Conservation (phyloP, 768 basidiomycete genomes). For the Mycena galericulata region DNA sequence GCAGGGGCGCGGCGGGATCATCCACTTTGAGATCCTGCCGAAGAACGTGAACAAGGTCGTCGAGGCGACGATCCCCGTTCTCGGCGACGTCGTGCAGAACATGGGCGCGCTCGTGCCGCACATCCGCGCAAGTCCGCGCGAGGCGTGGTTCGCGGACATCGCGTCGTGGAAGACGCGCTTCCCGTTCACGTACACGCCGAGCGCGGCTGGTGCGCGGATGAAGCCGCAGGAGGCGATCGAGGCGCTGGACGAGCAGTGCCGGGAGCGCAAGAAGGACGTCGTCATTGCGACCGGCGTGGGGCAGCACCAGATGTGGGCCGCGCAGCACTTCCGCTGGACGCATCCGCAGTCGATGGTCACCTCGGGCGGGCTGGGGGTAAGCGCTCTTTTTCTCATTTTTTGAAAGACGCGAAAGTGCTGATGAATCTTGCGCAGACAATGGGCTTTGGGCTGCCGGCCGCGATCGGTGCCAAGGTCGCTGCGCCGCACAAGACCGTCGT, state of each 20-base stretch:
- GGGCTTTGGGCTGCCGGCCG: constrained; percentile 96
- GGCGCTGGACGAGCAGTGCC: constrained; percentile 87
- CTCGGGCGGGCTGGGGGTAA: constrained; percentile 92
- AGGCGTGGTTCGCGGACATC: constrained; percentile 88
- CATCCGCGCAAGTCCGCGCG: constrained; percentile 72
- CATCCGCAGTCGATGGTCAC: constrained; percentile 90
- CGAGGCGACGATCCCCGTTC: constrained; percentile 91
- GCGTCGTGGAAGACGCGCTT: constrained; percentile 86
- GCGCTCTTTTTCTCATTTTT: constrained; percentile 45
- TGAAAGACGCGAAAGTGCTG: constrained; percentile 20
- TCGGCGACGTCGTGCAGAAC: constrained; percentile 93
- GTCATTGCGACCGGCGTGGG: constrained; percentile 95
- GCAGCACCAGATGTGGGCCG: constrained; percentile 99
- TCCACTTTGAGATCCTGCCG: constrained; percentile 98
- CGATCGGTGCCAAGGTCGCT: constrained; percentile 97
- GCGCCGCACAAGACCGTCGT: constrained; percentile 93
- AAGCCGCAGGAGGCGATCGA: constrained; percentile 98
- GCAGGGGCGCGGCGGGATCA: constrained; percentile 93
- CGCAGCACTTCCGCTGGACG: constrained; percentile 93
- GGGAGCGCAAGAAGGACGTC: constrained; percentile 85
- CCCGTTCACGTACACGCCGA: constrained; percentile 89
- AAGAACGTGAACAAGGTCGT: constrained; percentile 99
- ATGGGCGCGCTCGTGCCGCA: constrained; percentile 85
- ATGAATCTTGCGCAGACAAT: constrained; percentile 74
- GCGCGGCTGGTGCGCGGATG: constrained; percentile 72